These are phyloP conservation scores for Hippophae gyantsensis DNA, from an alignment of 306 rosid species.

Conservation along the genomic window DNA sequence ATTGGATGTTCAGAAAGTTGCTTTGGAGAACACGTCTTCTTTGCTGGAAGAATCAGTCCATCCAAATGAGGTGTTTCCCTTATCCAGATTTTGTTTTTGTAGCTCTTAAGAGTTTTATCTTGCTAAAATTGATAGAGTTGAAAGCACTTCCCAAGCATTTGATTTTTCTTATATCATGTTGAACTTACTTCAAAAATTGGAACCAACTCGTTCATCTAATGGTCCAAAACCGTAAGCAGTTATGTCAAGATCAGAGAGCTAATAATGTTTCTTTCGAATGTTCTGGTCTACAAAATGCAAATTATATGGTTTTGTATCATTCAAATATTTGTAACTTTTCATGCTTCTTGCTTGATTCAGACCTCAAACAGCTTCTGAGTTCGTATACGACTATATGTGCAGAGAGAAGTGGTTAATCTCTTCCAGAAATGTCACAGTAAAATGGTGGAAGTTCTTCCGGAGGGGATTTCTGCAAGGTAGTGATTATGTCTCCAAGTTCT, in stretches of 20 bases:
- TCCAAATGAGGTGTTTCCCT: conserved; percentile 39
- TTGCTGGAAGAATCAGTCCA: conserved; percentile 46
- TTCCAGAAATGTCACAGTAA: conserved; percentile 70
- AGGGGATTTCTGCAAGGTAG: conserved; percentile 51
- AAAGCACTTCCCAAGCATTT: no score
- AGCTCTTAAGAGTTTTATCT: no score
- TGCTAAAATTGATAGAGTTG: no score
- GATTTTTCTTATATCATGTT: no score
- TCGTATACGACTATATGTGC: conserved; percentile 18
- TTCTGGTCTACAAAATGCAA: neutral
- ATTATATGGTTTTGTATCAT: neutral
- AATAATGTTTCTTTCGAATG: neutral
- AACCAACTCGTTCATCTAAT: no score
- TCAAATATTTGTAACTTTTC: no score
- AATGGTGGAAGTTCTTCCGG: conserved; percentile 65
- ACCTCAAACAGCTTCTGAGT: neutral
- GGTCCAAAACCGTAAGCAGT: neutral
- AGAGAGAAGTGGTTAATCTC: conserved; percentile 57
- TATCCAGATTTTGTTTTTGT: neutral
- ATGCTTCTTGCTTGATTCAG: no score
- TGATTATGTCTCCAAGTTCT: conserved; percentile 5
- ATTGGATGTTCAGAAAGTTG: conserved; percentile 70
- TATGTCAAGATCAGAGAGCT: neutral
- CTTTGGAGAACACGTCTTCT: conserved; percentile 48
- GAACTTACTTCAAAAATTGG: no score